Percentiles rank a stretch among this genome's conserved stretches.
Conservation (phyloP, 1,139 yeast species). For the Meyerozyma smithsonii region DNA sequence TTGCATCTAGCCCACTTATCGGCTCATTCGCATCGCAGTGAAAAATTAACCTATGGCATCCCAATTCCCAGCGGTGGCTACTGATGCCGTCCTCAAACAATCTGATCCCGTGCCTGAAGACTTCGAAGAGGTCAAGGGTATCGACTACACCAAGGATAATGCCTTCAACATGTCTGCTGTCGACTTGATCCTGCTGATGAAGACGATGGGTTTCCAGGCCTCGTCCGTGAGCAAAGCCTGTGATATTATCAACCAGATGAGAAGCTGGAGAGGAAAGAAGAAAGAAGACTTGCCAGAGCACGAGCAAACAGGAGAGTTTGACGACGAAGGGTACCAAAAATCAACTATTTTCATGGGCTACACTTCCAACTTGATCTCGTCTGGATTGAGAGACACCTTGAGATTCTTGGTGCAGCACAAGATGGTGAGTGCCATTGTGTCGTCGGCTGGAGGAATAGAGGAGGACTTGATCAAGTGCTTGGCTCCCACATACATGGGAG, state of each 20-base stretch:
- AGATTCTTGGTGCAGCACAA: conserved; percentile 87
- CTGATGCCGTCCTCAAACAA: conserved; percentile 85
- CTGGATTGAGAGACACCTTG: conserved; percentile 89
- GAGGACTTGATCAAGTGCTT: conserved; percentile 94
- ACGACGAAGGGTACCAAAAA: conserved; percentile 76
- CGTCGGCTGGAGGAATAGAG: conserved; percentile 97
- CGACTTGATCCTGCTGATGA: conserved; percentile 78
- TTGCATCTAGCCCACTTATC: background rate
- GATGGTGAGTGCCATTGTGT: conserved; percentile 90
- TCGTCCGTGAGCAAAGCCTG: conserved; percentile 81
- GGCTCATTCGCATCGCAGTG: background rate
- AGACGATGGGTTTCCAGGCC: conserved; percentile 97
- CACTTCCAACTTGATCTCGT: conserved; percentile 93
- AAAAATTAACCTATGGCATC: conserved; percentile 1
- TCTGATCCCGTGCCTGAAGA: conserved; percentile 83
- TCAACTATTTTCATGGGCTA: conserved; percentile 92
- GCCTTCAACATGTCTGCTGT: conserved; percentile 70
- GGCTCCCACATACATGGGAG: conserved; percentile 95
- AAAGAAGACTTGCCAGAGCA: conserved; percentile 61
- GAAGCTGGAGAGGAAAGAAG: conserved; percentile 84
- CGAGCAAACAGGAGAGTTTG: conserved; percentile 69
- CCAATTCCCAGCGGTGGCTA: conserved; percentile 55
- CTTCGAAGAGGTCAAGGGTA: conserved; percentile 74
- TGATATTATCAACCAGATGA: conserved; percentile 87
- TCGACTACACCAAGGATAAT: conserved; percentile 75